phyloP scores from a whole-genome alignment of 345 rosid species.

The Bruguiera parviflora region DNA sequence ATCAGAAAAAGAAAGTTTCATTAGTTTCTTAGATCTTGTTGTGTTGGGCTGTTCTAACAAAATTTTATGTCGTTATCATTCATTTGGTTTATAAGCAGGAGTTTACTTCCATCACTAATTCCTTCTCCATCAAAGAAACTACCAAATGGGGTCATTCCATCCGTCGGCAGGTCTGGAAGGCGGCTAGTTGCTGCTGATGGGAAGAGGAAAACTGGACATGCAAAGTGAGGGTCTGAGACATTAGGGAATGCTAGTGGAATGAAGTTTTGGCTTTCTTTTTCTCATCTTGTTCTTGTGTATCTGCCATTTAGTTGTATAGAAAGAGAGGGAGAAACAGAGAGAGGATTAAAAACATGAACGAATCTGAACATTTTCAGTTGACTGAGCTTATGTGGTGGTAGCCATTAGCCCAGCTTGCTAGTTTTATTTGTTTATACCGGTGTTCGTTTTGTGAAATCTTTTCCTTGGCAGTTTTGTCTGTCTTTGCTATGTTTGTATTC shows the following conservation, averaged over 20 bases:
- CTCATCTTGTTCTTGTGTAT: conserved; percentile 11
- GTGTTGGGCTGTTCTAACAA: neutral
- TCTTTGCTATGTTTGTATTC: neutral
- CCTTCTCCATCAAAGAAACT: conserved; percentile 57
- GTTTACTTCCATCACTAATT: conserved; percentile 63
- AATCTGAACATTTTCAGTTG: conserved; percentile 18
- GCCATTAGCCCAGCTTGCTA: conserved; percentile 18
- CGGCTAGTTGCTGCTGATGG: conserved; percentile 40
- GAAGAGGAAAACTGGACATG: conserved; percentile 48
- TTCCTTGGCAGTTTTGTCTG: neutral
- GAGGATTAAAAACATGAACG: neutral
- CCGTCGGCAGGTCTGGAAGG: conserved; percentile 31
- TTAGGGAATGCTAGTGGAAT: too few species aligned
- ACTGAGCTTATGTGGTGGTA: conserved; percentile 19
- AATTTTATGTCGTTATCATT: neutral
- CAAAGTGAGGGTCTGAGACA: conserved; percentile 37
- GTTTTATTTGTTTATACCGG: conserved; percentile 23
- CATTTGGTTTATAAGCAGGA: conserved; percentile 36
- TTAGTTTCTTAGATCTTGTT: too few species aligned
- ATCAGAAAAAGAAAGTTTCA: too few species aligned
- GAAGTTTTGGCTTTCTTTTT: neutral
- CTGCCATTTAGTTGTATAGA: conserved; percentile 5
- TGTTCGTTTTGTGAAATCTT: conserved; percentile 26
- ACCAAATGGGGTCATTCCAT: conserved; percentile 34
- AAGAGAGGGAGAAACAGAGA: neutral